Percentiles rank a stretch among this genome's conserved stretches.
phyloP scores from a whole-genome alignment of 768 basidiomycete species.

The Paxillus ammoniavirescens region DNA sequence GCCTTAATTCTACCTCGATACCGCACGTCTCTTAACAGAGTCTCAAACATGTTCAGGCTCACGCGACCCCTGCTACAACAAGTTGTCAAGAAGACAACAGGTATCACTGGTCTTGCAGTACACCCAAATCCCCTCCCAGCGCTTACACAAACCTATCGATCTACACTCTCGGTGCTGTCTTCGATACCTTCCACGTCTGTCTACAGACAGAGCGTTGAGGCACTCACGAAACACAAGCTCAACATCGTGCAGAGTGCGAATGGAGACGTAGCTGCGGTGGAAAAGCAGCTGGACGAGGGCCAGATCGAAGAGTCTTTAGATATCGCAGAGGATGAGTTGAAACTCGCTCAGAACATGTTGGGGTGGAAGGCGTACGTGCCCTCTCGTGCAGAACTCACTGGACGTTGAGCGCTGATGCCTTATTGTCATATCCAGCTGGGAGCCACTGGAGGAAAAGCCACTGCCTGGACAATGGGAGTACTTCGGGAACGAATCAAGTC shows the following conservation, averaged over 20 bases:
- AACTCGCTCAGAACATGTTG: conserved; percentile 76
- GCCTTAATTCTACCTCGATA: conserved; percentile 1
- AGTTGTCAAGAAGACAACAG: conserved; percentile 74
- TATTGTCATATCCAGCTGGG: conserved; percentile 61
- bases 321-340: conserved; percentile 80
- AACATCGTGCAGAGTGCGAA: conserved; percentile 66
- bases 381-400: conserved; percentile 1
- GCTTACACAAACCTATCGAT: conserved; percentile 70
- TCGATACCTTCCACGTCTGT: conserved; percentile 79
- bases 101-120: conserved; percentile 79
- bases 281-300: conserved; percentile 77
- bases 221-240: conserved; percentile 79
- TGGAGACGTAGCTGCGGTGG: conserved; percentile 63
- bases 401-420: conserved; percentile 7
- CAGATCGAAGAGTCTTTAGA: conserved; percentile 85
- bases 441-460: conserved; percentile 79
- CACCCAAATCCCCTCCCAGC: conserved; percentile 84
- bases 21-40: conserved; percentile 14
- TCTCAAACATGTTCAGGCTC: conserved; percentile 66
- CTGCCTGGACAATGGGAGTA: conserved; percentile 88
- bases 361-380: conserved; percentile 94
- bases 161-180: conserved; percentile 68
- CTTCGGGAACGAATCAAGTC: conserved; percentile 52
- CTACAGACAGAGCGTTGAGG: conserved; percentile 88
- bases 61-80: conserved; percentile 70